A percentile compares a stretch with the other conserved stretches of the same genome.
These are phyloP conservation scores for Linderina pennispora DNA, from an alignment of 192 early-diverging fungal species.

Conservation along the genomic window DNA sequence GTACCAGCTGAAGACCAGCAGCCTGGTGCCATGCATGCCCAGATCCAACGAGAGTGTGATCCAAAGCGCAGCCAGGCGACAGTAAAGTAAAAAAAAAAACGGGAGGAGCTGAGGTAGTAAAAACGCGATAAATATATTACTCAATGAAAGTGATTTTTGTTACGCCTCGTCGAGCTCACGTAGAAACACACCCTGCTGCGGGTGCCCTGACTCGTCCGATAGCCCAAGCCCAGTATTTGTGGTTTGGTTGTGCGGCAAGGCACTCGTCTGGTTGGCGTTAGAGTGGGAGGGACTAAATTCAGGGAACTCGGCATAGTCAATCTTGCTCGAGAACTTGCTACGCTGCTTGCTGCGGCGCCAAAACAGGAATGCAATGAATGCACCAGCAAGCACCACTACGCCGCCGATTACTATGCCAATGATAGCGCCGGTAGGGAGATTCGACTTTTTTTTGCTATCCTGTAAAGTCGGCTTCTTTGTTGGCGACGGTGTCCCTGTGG, in stretches of 20 bases:
- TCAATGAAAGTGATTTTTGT: not conserved
- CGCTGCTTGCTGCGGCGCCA: constrained; percentile 39
- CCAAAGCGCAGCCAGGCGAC: constrained; percentile 3
- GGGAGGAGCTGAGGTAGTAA: no score
- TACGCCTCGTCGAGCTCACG: constrained; percentile 30
- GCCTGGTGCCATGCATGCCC: constrained; percentile 50
- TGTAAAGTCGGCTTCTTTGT: not conserved
- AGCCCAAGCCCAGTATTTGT: not conserved
- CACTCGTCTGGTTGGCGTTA: constrained; percentile 10
- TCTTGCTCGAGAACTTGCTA: constrained; percentile 25
- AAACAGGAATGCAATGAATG: constrained; percentile 18
- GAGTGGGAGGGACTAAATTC: constrained; percentile 34
- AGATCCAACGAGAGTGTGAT: constrained; percentile 17
- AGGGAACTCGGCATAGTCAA: constrained; percentile 35
- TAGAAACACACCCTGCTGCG: constrained; percentile 5
- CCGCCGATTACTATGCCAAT: constrained; percentile 29
- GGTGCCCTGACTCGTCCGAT: no score
- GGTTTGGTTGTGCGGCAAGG: no score
- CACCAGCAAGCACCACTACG: constrained; percentile 8
- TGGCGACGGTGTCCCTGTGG: not conserved
- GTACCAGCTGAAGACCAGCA: constrained; percentile 55
- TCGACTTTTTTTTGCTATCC: not conserved
- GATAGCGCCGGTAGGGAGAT: constrained; percentile 23
- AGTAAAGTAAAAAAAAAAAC: no score
- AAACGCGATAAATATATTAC: no score